Evolutionary conservation across 805 yeast genomes (phyloP).

Genomic region (Pichia sporocuriosa): DNA sequence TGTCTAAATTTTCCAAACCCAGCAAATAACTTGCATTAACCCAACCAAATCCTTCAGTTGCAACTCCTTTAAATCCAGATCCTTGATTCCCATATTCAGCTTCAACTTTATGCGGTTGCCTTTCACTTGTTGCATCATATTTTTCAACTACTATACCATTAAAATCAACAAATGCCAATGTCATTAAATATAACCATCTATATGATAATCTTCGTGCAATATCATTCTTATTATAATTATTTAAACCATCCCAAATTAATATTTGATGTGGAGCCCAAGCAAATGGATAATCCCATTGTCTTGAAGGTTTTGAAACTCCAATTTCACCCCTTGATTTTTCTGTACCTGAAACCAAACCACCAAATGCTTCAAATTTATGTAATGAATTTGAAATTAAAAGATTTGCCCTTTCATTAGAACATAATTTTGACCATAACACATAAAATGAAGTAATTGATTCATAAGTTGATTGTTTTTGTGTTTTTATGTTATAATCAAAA

Average conservation of each 20-base stretch:
- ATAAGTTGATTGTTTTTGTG: conserved; percentile 49
- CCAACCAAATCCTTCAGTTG: conserved; percentile 98
- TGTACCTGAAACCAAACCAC: conserved; percentile 87
- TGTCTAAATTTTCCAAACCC: conserved; percentile 62
- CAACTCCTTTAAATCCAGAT: conserved; percentile 83
- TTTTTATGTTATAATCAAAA: conserved; percentile 73
- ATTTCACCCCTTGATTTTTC: conserved; percentile 64
- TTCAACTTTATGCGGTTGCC: conserved; percentile 83
- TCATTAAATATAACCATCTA: conserved; percentile 87
- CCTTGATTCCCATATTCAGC: conserved; percentile 99
- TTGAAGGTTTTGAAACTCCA: conserved; percentile 64
- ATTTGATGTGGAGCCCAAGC: conserved; percentile 99
- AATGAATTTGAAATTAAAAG: conserved; percentile 51
- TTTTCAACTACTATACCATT: conserved; percentile 95
- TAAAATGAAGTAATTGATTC: conserved; percentile 89
- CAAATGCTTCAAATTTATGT: conserved; percentile 69
- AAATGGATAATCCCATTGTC: conserved; percentile 97
- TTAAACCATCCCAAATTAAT: conserved; percentile 83
- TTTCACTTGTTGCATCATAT: conserved; percentile 78
- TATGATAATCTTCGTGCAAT: conserved; percentile 67
- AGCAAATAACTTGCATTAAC: conserved; percentile 80
- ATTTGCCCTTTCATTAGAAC: conserved; percentile 59
- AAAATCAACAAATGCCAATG: conserved; percentile 82
- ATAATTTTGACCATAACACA: conserved; percentile 85
- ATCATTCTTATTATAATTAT: conserved; percentile 57